Evolutionary conservation across 2,329 filamentous ascomycete species (phyloP).

Genomic region (Cordyceps militaris): DNA sequence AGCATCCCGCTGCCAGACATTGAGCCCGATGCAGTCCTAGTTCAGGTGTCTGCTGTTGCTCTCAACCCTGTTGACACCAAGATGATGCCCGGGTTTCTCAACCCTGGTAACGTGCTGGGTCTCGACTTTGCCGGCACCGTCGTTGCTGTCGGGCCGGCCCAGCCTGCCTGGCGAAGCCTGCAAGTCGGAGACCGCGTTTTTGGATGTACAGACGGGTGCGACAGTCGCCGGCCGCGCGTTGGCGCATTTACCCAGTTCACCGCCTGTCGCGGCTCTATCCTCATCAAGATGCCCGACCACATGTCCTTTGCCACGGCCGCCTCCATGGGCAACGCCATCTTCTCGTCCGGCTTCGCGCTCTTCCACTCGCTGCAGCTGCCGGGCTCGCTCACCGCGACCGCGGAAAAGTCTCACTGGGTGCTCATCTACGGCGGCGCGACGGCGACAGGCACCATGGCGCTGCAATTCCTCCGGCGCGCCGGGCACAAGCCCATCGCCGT

Average conservation of each 20-base stretch:
- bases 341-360: constrained; percentile 24
- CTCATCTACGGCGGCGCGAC: constrained; percentile 40
- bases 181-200: constrained; percentile 21
- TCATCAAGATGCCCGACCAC: constrained; percentile 20
- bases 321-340: constrained; percentile 19
- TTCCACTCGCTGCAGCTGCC: constrained; percentile 23
- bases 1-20: neutral
- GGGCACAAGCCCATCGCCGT: constrained; percentile 16
- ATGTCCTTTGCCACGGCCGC: constrained; percentile 20
- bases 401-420: constrained; percentile 20
- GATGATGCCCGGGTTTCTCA: constrained; percentile 17
- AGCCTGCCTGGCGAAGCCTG: neutral
- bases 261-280: constrained; percentile 15
- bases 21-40: neutral
- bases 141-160: constrained; percentile 18
- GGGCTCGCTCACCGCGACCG: constrained; percentile 13
- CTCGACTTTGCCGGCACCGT: constrained; percentile 29
- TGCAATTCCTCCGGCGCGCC: constrained; percentile 25
- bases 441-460: constrained; percentile 33
- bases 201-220: constrained; percentile 18
- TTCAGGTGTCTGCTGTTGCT: neutral
- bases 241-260: constrained; percentile 27
- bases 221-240: constrained; percentile 13
- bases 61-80: constrained; percentile 12
- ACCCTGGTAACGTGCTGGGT: constrained; percentile 24